Evolutionary conservation across 2,329 filamentous ascomycete genomes (phyloP).

Genomic region (Pseudocercospora vitis): DNA sequence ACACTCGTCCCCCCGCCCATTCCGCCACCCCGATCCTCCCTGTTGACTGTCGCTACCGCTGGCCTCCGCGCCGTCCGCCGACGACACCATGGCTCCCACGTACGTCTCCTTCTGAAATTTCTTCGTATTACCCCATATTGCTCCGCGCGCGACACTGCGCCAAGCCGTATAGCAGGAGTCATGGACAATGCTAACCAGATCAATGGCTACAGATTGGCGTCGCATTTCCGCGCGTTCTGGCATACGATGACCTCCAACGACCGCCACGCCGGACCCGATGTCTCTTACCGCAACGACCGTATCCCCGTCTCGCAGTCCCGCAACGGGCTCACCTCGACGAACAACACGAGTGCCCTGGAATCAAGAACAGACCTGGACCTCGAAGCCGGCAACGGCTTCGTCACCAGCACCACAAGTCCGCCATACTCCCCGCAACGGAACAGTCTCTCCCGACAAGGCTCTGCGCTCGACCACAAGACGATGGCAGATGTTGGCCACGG

Average conservation of each 20-base stretch:
- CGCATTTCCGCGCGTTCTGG: conserved; percentile 88
- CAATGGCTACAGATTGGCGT: conserved; percentile 50
- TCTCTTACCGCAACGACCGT: conserved; percentile 84
- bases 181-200: conserved; percentile 13
- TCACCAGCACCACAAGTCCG: conserved; percentile 62
- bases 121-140: conserved; percentile 18
- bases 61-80: conserved; percentile 9
- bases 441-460: conserved; percentile 59
- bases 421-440: conserved; percentile 85
- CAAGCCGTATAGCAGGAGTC: neutral
- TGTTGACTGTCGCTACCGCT: conserved; percentile 16
- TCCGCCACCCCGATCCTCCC: neutral
- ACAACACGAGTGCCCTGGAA: conserved; percentile 81
- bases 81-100: conserved; percentile 17
- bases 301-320: conserved; percentile 82
- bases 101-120: conserved; percentile 15
- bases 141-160: neutral
- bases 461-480: conserved; percentile 47
- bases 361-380: conserved; percentile 78
- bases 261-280: conserved; percentile 89
- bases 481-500: conserved; percentile 71
- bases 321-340: conserved; percentile 72
- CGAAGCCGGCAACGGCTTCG: conserved; percentile 61
- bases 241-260: conserved; percentile 74
- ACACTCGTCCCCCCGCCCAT: neutral